Evolutionary conservation across 768 basidiomycete species (phyloP), one percentile per base, ranked within the genome.

Genomic region (Trametes villosa): DNA sequence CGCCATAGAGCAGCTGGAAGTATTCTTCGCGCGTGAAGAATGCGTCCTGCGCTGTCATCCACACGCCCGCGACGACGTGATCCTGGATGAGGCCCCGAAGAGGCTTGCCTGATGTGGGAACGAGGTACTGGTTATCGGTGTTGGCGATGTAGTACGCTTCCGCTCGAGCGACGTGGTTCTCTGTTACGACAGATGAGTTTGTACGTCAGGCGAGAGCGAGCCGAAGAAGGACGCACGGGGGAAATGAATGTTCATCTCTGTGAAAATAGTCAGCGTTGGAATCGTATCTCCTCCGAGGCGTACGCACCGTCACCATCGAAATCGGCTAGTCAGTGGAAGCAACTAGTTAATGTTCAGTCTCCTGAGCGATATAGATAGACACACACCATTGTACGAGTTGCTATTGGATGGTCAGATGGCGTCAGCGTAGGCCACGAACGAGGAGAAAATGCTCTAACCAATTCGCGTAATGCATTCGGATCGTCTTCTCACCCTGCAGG

Each of bases 161-260:
- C 1, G 96, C 92, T 58, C 96, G 88, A 45, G 97, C 95, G 41
- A 96, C 86, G 70, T 96, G 91, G 67, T 95, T 96, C 78, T 99
- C 94, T 96, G 70, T 0, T 42, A 26, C 11, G 44, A 24, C 34
- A 9, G 13, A 26, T 67, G 22, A 65, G 55, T 30, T 54, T 22
- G 34, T 12, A 29, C 51, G 8, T 26, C n/a, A 24, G 26, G 31
- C 30, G 13, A 38, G n/a, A 27, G 30, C 30, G 38, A 20, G 48
- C 31, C 41, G 36, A 50, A 30, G 3, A 36, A 53, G 46, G 38
- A 79, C 92, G 77, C 74, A 93, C 94, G 96, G 67, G 97, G 96
- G 68, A 99, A 99, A 78, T 99, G 97, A 49, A 99, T 94, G 76
- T 99, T 99, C 96, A 99, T 99, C 74, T 99, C 96, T 94, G 65